A percentile compares a stretch with the other conserved stretches of the same genome.
Conservation (phyloP, 768 basidiomycete genomes). For the Leucocoprinus sp. region DNA sequence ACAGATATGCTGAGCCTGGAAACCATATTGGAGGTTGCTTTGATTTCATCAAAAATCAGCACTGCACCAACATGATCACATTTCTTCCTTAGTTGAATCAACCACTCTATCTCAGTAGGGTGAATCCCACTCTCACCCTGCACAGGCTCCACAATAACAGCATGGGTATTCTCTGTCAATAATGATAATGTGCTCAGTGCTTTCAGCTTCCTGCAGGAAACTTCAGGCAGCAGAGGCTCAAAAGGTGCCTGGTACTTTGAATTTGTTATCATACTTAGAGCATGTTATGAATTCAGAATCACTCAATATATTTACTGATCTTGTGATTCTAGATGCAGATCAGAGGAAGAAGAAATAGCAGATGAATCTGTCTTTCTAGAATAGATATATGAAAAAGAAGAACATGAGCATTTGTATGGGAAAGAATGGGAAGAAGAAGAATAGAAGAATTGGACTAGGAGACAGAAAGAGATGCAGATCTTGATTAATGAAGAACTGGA, state of each 20-base stretch:
- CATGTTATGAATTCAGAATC: no score
- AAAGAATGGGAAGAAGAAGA: no score
- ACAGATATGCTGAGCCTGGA: constrained; percentile 3
- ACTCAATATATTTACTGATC: no score
- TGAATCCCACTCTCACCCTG: constrained; percentile 96
- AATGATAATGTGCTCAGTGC: constrained; percentile 49
- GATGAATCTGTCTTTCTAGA: no score
- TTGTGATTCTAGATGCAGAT: no score
- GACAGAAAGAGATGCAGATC: no score
- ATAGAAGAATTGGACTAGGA: no score
- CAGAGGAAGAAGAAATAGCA: no score
- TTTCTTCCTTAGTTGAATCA: constrained; percentile 68
- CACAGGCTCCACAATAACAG: constrained; percentile 93
- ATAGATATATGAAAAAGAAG: no score
- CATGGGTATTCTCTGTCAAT: constrained; percentile 83
- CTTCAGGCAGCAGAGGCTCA: constrained; percentile 76
- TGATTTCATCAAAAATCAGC: constrained; percentile 93
- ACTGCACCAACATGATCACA: constrained; percentile 90
- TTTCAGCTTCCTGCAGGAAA: constrained; percentile 66
- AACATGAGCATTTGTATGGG: no score
- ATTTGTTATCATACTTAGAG: constrained; percentile 82
- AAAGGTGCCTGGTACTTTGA: constrained; percentile 95
- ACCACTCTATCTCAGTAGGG: constrained; percentile 61
- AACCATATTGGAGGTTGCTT: neutral
- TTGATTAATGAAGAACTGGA: no score